phyloP scores from a whole-genome alignment of 2,329 filamentous ascomycete species.

The Stachybotrys chlorohalonatus region DNA sequence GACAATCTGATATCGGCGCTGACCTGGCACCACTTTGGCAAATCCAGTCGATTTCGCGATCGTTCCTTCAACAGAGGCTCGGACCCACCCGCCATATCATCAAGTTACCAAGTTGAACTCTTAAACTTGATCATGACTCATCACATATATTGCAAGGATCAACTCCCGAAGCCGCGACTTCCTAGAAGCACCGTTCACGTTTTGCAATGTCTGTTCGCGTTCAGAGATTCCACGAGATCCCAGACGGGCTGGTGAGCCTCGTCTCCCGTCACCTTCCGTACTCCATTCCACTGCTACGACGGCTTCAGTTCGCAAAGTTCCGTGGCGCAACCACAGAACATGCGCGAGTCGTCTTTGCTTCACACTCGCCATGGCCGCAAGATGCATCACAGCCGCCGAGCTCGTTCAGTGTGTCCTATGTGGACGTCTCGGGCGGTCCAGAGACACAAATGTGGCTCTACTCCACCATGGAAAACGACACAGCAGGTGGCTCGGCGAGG shows the following conservation, averaged over 20 bases:
- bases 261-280: conserved; percentile 44
- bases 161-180: too few species aligned
- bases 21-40: too few species aligned
- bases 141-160: too few species aligned
- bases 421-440: conserved; percentile 50
- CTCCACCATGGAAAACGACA: conserved; percentile 35
- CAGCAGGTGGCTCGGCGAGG: conserved; percentile 1
- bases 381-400: background rate
- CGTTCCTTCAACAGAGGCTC: too few species aligned
- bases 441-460: conserved; percentile 61
- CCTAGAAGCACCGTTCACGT: too few species aligned
- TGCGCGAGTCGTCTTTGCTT: conserved; percentile 32
- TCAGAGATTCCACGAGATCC: conserved; percentile 17
- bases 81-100: too few species aligned
- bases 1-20: too few species aligned
- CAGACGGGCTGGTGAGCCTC: conserved; percentile 31
- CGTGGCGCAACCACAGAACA: conserved; percentile 30
- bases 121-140: background rate
- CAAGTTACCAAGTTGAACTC: background rate
- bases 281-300: conserved; percentile 52
- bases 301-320: conserved; percentile 48
- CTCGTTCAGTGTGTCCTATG: conserved; percentile 46
- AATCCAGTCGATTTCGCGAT: too few species aligned
- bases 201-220: conserved; percentile 7
- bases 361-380: conserved; percentile 3